Conservation (phyloP, 345 rosid genomes). For the Pseudoturritis turrita region DNA sequence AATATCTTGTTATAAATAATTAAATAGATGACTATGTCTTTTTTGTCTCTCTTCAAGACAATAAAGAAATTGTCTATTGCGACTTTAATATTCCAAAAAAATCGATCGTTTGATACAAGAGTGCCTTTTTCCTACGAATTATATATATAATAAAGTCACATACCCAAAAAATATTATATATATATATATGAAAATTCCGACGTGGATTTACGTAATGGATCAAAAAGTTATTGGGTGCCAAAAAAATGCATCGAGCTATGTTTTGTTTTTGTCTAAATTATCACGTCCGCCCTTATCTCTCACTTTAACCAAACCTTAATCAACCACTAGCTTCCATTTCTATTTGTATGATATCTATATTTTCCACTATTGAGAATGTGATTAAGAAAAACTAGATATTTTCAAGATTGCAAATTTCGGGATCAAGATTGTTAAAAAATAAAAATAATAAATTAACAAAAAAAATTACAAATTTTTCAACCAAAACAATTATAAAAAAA, state of each 20-base stretch:
- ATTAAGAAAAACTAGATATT: not conserved
- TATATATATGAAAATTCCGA: not conserved
- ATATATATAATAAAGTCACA: slow-evolving; percentile 1
- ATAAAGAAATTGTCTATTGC: not conserved
- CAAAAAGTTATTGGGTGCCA: slow-evolving; percentile 16
- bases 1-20: slow-evolving; percentile 15
- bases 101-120: not conserved
- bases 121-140: not conserved
- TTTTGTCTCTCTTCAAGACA: slow-evolving; percentile 20
- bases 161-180: not conserved
- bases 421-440: not conserved
- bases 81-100: slow-evolving; percentile 10
- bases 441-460: too few relatives aligned
- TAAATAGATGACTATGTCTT: slow-evolving; percentile 11
- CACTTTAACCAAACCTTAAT: slow-evolving; percentile 3
- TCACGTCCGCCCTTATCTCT: slow-evolving; percentile 11
- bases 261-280: slow-evolving; percentile 12
- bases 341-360: not conserved
- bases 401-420: not conserved
- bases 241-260: slow-evolving; percentile 14
- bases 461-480: not conserved
- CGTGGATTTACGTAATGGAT: slow-evolving; percentile 10
- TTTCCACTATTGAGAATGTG: not conserved
- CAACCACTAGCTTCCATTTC: slow-evolving; percentile 13
- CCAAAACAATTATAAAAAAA: too few relatives aligned